These are phyloP conservation scores for Aspergillus piperis DNA, from an alignment of 2,329 filamentous ascomycete genomes.

Conservation along the genomic window DNA sequence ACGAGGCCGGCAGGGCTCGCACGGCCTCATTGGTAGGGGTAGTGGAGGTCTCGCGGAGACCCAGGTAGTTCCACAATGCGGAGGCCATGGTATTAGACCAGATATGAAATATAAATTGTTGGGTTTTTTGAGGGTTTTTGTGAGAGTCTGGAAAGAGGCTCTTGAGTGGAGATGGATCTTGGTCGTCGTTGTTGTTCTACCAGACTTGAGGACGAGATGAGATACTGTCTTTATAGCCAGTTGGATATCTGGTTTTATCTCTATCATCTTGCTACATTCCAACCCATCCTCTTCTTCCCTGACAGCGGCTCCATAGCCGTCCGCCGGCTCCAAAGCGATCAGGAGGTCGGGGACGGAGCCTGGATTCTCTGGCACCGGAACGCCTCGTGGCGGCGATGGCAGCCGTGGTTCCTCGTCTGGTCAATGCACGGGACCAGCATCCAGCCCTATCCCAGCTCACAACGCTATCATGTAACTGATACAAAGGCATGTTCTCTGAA, in stretches of 20 bases:
- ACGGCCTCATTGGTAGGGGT: constrained; percentile 33
- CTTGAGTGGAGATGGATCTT: too few relatives aligned
- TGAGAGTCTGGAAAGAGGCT: too few relatives aligned
- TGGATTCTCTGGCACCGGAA: not conserved
- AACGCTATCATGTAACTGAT: not conserved
- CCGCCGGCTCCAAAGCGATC: not conserved
- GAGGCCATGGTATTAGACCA: not conserved
- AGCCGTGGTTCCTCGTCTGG: not conserved
- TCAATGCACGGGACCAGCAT: not conserved
- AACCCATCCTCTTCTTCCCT: too few relatives aligned
- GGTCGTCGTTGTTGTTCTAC: too few relatives aligned
- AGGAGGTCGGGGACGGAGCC: not conserved
- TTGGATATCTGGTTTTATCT: too few relatives aligned
- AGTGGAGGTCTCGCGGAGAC: constrained; percentile 20
- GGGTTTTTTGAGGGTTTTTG: too few relatives aligned
- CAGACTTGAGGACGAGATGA: too few relatives aligned
- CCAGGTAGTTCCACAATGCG: constrained; percentile 37
- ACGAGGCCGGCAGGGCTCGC: constrained; percentile 52
- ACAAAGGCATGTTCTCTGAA: too few relatives aligned
- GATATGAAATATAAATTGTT: not conserved
- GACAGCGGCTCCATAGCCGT: not conserved
- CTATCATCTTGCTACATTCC: too few relatives aligned
- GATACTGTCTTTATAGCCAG: too few relatives aligned
- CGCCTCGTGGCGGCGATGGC: not conserved
- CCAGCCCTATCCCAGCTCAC: not conserved